Base-by-base conservation (phyloP, 2,329 filamentous ascomycete species). In the Simplicillium aogashimaense region DNA sequence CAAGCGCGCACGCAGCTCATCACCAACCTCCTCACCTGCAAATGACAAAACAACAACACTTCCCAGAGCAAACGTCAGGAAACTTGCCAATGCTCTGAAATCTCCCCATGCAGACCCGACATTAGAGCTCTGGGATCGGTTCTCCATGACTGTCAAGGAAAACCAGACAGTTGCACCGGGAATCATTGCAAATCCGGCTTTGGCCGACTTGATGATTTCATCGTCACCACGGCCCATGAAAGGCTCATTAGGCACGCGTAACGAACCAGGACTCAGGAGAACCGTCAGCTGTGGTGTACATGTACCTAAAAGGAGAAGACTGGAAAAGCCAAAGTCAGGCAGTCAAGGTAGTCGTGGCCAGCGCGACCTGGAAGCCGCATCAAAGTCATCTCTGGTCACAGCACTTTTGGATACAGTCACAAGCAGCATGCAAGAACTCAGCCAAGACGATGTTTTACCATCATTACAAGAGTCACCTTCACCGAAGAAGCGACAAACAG, bases 101-200 rank as follows among this genome's bases (percentile, higher is more conserved):
- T 83, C 81, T 1, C 80, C 81, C 11, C 76, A 82, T 47, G 72
- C 78, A 28, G 83, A 89, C 51, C 81, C 85, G 30, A 83, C 82
- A 3, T 61, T 81, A 28, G 83, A 89, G 47, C 61, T 89, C 2
- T 90, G 85, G 85, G 84, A 83, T 50, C 78, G 82, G 39, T 87
- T 86, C 54, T 74, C 82, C 30, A 60, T 77, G 13, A 58, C 53
- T 30, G 54, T 40, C 63, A 45, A 47, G 18, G 68, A 52, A 64
- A 70, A 45, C 58, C 61, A 25, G 9, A 25, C 39, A 55, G 65
- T 12, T 59, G 69, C 45, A 49, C 60, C 39, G 58, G 60, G 35
- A 1, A 72, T 73, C 15, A 58, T 69, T 34, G 58, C 65, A 33
- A 78, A 77, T 49, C 75, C 76, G 31, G 64, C 72, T 13, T 65